These are phyloP conservation scores for Podila epigama DNA, from an alignment of 192 early-diverging fungal genomes.

Conservation along the genomic window DNA sequence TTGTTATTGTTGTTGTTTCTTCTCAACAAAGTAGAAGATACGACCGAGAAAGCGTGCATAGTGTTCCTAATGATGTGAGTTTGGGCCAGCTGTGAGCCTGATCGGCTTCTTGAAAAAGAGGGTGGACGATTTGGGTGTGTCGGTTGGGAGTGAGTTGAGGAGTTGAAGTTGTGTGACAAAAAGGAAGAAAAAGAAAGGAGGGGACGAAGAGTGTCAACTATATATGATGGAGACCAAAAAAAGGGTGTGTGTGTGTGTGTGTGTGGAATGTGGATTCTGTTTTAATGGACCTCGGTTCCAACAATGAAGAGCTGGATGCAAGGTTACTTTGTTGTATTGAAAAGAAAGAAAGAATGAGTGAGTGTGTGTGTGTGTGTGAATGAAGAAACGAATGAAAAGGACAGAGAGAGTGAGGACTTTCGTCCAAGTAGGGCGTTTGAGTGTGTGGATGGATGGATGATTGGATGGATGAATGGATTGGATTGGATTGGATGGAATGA, in stretches of 20 bases:
- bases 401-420: not conserved
- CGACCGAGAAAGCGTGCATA: slow-evolving; percentile 38
- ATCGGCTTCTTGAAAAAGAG: not conserved
- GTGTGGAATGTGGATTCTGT: no score
- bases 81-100: not conserved
- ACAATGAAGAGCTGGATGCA: no score
- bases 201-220: not conserved
- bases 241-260: no score
- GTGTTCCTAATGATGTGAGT: not conserved
- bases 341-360: not conserved
- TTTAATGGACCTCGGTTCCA: no score
- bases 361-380: not conserved
- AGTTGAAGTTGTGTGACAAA: not conserved
- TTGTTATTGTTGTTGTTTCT: slow-evolving; percentile 1
- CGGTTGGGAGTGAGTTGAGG: not conserved
- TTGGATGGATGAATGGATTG: not conserved
- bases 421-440: not conserved
- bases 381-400: not conserved
- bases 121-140: not conserved
- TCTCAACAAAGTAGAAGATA: slow-evolving; percentile 26
- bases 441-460: not conserved
- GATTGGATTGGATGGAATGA: not conserved
- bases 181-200: not conserved
- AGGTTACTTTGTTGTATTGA: no score
- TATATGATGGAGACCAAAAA: no score